Evolutionary conservation across 306 rosid genomes (phyloP).

Genomic region (Cotoneaster glaucophyllus): DNA sequence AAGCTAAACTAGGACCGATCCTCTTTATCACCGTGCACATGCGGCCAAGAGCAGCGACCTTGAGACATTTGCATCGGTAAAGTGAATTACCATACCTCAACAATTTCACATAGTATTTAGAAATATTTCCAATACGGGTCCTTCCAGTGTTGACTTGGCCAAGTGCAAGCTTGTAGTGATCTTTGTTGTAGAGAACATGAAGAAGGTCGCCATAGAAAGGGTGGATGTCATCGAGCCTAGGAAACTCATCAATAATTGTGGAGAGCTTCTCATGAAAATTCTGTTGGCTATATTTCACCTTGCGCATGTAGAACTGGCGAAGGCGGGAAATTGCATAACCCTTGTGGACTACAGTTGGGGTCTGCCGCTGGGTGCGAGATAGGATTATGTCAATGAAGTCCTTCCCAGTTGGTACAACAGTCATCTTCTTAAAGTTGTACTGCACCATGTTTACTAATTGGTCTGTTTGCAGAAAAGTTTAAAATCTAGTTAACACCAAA

Average conservation of each 20-base stretch:
- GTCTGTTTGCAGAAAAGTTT: background rate
- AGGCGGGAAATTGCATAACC: constrained; percentile 74
- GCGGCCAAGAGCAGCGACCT: constrained; percentile 89
- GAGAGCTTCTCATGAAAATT: constrained; percentile 76
- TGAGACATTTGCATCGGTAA: constrained; percentile 69
- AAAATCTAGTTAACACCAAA: background rate
- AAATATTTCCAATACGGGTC: constrained; percentile 69
- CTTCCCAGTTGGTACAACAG: constrained; percentile 86
- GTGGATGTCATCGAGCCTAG: constrained; percentile 70
- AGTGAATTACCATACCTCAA: constrained; percentile 83
- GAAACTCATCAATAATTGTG: constrained; percentile 71
- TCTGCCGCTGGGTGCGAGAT: constrained; percentile 82
- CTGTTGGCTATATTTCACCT: constrained; percentile 69
- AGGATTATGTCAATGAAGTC: constrained; percentile 71
- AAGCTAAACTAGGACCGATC: constrained; percentile 84
- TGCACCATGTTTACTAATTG: constrained; percentile 52
- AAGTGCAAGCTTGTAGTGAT: constrained; percentile 93
- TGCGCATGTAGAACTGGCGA: constrained; percentile 82
- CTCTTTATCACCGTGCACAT: constrained; percentile 90
- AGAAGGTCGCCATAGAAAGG: constrained; percentile 82
- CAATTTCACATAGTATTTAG: constrained; percentile 69
- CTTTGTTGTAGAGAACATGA: constrained; percentile 86
- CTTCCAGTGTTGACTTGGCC: constrained; percentile 85
- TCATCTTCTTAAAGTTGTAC: constrained; percentile 77
- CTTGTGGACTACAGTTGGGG: constrained; percentile 85